Conservation (phyloP, 2,329 filamentous ascomycete species). For the Xylaria sp. region DNA sequence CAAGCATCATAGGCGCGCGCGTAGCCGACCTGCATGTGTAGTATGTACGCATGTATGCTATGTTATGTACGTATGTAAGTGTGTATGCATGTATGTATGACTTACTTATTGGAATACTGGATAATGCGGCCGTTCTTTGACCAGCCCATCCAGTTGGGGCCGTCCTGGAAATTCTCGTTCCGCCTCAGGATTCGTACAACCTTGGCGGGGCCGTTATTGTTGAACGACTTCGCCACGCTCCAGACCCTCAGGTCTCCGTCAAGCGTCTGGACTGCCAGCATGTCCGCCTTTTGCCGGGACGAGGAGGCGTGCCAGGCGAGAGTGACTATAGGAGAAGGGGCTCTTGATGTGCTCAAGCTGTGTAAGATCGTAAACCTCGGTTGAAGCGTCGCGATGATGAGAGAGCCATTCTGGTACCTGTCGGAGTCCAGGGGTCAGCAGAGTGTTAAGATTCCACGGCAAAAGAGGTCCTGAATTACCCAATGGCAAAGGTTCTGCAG, state of each 20-base stretch:
- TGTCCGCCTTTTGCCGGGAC: slow-evolving; percentile 92
- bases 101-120: slow-evolving; percentile 85
- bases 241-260: slow-evolving; percentile 92
- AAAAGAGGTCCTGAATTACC: slow-evolving; percentile 48
- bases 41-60: slow-evolving; percentile 5
- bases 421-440: slow-evolving; percentile 9
- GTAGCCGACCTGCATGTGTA: slow-evolving; percentile 28
- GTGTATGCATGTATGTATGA: slow-evolving; percentile 10
- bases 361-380: slow-evolving; percentile 92
- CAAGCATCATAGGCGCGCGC: slow-evolving; percentile 43
- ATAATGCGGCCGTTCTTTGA: slow-evolving; percentile 96
- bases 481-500: slow-evolving; percentile 92
- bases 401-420: slow-evolving; percentile 92
- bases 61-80: background rate
- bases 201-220: slow-evolving; percentile 69
- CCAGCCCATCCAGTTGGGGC: slow-evolving; percentile 96
- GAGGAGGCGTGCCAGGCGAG: slow-evolving; percentile 96
- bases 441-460: slow-evolving; percentile 8
- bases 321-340: slow-evolving; percentile 80
- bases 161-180: slow-evolving; percentile 65
- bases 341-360: slow-evolving; percentile 77
- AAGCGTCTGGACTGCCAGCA: slow-evolving; percentile 87
- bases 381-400: slow-evolving; percentile 81
- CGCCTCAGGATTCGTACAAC: slow-evolving; percentile 83
- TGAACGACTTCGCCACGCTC: slow-evolving; percentile 82